These are phyloP conservation scores for Glarea lozoyensis DNA, from an alignment of 495 filamentous ascomycete species.

Conservation along the genomic window DNA sequence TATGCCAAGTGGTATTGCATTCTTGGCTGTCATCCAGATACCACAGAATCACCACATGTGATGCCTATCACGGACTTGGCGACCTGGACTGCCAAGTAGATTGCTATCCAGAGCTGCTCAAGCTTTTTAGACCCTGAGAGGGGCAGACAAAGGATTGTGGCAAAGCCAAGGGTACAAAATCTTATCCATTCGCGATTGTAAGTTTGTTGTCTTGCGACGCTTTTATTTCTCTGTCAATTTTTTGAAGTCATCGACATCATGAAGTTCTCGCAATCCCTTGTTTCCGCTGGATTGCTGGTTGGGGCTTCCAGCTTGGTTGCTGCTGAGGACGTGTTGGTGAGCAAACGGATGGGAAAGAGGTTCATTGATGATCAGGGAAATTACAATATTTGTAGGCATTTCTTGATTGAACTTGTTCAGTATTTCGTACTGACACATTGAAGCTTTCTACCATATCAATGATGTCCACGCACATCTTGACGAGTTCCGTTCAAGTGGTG, in stretches of 20 bases:
- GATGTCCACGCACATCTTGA: conserved; percentile 54
- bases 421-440: neutral
- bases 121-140: too few species aligned
- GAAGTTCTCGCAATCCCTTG: neutral
- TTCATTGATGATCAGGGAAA: conserved; percentile 41
- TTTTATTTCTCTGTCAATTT: too few species aligned
- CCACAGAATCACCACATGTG: too few species aligned
- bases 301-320: neutral
- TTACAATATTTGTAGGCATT: conserved; percentile 38
- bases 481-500: conserved; percentile 43
- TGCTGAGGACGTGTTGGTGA: conserved; percentile 30
- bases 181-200: too few species aligned
- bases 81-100: too few species aligned
- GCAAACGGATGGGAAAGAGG: conserved; percentile 35
- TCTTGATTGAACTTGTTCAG: neutral
- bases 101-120: too few species aligned
- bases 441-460: conserved; percentile 51
- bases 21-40: too few species aligned
- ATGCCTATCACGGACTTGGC: too few species aligned
- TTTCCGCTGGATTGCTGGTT: neutral
- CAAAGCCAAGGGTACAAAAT: too few species aligned
- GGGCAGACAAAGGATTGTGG: too few species aligned
- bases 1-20: too few species aligned
- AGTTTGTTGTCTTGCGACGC: too few species aligned
- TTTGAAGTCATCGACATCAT: neutral